A percentile compares a stretch with the other conserved stretches of the same genome.
Conservation (phyloP, 2,329 filamentous ascomycete genomes). For the Penicillium glabrum region DNA sequence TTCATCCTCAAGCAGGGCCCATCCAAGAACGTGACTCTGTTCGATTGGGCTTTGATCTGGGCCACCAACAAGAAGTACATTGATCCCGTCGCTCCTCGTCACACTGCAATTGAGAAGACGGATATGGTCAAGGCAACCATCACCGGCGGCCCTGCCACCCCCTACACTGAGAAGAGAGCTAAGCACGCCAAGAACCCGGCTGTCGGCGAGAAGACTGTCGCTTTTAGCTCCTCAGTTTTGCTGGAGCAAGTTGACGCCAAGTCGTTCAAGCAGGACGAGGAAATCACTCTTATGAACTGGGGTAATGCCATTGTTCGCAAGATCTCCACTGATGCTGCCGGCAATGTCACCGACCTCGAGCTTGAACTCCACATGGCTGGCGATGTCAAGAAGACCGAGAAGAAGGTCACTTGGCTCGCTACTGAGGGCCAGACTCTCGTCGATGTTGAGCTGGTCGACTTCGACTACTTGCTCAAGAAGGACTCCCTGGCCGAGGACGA, state of each 20-base stretch:
- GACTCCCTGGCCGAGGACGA: conserved; percentile 91
- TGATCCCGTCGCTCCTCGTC: conserved; percentile 71
- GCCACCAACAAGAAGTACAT: conserved; percentile 76
- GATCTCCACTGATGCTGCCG: conserved; percentile 50
- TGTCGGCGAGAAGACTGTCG: conserved; percentile 82
- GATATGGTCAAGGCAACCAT: conserved; percentile 70
- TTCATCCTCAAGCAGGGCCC: conserved; percentile 53
- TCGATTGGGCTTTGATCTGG: conserved; percentile 53
- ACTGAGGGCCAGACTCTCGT: conserved; percentile 73
- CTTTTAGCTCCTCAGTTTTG: conserved; percentile 71
- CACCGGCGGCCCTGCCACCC: conserved; percentile 62
- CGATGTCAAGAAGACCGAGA: conserved; percentile 91
- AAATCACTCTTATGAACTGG: conserved; percentile 97
- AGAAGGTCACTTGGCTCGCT: conserved; percentile 95
- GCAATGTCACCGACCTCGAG: conserved; percentile 67
- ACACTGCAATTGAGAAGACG: conserved; percentile 70
- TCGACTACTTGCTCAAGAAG: conserved; percentile 93
- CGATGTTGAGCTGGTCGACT: conserved; percentile 84
- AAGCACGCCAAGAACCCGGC: conserved; percentile 87
- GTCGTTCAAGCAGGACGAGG: conserved; percentile 78
- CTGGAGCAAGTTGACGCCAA: conserved; percentile 86
- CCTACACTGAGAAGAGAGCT: conserved; percentile 72
- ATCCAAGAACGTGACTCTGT: conserved; percentile 49
- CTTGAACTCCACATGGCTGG: conserved; percentile 88
- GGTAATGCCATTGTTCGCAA: conserved; percentile 60